Conservation (phyloP, 352 stramenopile species). For the Pythium oligandrum region DNA sequence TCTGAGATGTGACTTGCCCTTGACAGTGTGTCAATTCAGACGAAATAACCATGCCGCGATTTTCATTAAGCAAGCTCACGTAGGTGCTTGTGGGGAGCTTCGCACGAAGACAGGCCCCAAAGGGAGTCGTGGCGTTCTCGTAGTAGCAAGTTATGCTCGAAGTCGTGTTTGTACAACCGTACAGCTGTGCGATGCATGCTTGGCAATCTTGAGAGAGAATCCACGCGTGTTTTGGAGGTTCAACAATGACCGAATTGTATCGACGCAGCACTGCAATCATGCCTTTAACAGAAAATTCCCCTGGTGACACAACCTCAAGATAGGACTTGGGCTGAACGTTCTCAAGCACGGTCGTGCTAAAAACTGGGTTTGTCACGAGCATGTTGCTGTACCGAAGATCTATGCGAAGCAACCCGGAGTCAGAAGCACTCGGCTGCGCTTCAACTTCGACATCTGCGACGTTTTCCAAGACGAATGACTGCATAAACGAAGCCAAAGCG, state of each 20-base stretch:
- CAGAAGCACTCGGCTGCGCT: background rate
- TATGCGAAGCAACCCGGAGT: constrained; percentile 8
- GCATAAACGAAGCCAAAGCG: constrained; percentile 15
- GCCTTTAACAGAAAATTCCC: constrained; percentile 4
- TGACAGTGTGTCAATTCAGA: constrained; percentile 11
- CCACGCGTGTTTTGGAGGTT: constrained; percentile 6
- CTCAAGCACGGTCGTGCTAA: background rate
- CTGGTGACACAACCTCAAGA: constrained; percentile 4
- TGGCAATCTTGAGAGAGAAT: constrained; percentile 7
- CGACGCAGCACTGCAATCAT: background rate
- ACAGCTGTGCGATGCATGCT: constrained; percentile 6
- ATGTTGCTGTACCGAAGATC: constrained; percentile 12
- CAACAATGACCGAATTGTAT: background rate
- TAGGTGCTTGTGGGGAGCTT: background rate
- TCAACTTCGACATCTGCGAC: constrained; percentile 12
- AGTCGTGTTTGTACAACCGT: constrained; percentile 6
- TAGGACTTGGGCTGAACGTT: background rate
- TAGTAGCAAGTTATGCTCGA: constrained; percentile 4
- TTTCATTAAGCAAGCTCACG: background rate
- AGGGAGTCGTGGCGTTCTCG: constrained; percentile 6
- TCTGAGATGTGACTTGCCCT: background rate
- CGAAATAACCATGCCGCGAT: background rate
- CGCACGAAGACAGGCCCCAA: constrained; percentile 12
- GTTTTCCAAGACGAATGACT: constrained; percentile 19
- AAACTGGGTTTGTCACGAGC: constrained; percentile 5